phyloP scores from a whole-genome alignment of 345 rosid species.

The Sisymbrium irio region DNA sequence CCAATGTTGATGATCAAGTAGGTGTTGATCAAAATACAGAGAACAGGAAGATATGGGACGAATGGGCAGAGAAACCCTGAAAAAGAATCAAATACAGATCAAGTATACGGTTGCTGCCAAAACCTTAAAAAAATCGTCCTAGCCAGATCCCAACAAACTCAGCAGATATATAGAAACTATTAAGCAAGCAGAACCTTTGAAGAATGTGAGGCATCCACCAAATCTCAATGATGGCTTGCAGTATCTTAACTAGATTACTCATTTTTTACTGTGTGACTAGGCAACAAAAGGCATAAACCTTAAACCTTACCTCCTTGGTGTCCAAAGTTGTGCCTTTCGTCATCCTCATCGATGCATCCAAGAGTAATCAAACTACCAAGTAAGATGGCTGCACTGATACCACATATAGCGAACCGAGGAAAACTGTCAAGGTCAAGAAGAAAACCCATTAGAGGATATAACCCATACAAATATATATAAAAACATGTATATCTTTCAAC shows the following conservation, averaged over 20 bases:
- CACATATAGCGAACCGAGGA: conserved; percentile 44
- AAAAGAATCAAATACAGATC: background rate
- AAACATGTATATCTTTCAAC: background rate
- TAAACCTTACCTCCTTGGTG: conserved; percentile 57
- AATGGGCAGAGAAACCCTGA: conserved; percentile 66
- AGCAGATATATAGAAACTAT: background rate
- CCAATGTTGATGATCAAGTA: conserved; percentile 60
- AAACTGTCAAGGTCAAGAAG: conserved; percentile 33
- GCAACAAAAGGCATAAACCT: background rate
- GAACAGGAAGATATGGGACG: conserved; percentile 57
- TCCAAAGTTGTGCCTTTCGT: conserved; percentile 60
- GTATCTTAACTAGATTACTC: background rate
- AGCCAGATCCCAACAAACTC: background rate
- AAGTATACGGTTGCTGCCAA: background rate
- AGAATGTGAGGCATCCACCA: background rate
- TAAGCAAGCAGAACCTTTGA: background rate
- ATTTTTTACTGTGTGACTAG: background rate
- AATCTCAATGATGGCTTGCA: background rate
- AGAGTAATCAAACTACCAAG: conserved; percentile 60
- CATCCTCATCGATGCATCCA: conserved; percentile 57
- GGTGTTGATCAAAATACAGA: conserved; percentile 56
- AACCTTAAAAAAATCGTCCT: background rate
- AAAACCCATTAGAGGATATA: background rate
- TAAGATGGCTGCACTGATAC: conserved; percentile 49
- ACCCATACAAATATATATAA: background rate